Base-by-base conservation (phyloP, 371 early-diverging fungal genomes). In the Mucor ambiguus region DNA sequence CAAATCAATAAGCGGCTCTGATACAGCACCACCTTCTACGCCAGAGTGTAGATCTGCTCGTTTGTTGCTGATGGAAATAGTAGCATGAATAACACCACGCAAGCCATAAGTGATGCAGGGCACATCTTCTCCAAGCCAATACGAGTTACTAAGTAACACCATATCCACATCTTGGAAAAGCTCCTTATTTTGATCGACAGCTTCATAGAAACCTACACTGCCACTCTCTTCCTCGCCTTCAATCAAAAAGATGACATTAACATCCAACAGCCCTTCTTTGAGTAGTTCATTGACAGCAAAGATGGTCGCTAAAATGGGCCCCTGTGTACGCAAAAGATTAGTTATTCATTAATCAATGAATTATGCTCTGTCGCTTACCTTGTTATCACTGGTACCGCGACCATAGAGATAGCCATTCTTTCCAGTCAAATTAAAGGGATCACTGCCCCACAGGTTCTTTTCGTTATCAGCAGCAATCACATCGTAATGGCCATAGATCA, bases 211-310 rank as follows among this genome's bases (percentile, higher is more conserved):
- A 0, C 94, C 94, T 14, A 79, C 80, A 63, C 91, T 90, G 7
- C 92, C 92, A 58, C 85, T 86, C 72, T 94, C 94, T 70, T 94
- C 94, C 72, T 94, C 94, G 32, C 94, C 94, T 72, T 94, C 94
- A 49, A 94, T 87, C 66, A 93, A 70, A 62, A 94, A 93, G 35
- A 88, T 87, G 6, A 94, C 91, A 60, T 92, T 85, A n/a, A 85
- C 82, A 55, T 86, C 82, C 65, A 94, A 70, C 1, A 73, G 54
- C 0, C 89, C 85, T 41, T 89, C 82, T 37, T 85, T 85, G 12
- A 82, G 75, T 37, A 94, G 70, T 44, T 93, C 94, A 32, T 86
- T 78, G 0, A 89, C 91, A 2, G 94, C 93, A 83, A 91, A 93
- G 26, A 93, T 84, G 24, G 85, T 84, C 5, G 94, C 87, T 33